These are phyloP conservation scores for Chytriomyces hyalinus DNA, from an alignment of 192 early-diverging fungal genomes.

Conservation along the genomic window DNA sequence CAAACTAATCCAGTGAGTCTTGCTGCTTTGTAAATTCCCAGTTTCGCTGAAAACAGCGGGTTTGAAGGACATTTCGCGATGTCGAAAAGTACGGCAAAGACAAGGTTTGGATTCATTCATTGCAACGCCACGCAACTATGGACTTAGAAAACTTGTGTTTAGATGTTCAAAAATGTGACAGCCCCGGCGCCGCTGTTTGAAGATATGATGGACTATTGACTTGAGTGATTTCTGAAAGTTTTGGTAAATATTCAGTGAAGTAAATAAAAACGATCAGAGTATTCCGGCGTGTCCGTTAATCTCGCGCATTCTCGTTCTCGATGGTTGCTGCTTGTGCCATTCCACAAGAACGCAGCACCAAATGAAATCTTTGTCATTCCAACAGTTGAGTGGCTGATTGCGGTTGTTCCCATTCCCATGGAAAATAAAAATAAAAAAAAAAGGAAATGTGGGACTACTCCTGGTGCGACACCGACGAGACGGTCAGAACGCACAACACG, in stretches of 20 bases:
- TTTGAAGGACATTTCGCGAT: conserved; percentile 1
- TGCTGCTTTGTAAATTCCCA: background rate
- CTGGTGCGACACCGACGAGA: conserved; percentile 19
- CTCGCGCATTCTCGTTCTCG: no score
- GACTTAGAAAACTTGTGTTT: background rate
- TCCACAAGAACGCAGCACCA: no score
- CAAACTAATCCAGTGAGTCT: conserved; percentile 10
- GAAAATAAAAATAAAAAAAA: no score
- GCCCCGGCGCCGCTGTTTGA: conserved; percentile 35
- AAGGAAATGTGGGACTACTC: background rate
- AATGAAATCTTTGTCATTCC: no score
- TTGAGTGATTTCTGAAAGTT: no score
- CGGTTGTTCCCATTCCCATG: no score
- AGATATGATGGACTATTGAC: conserved; percentile 23
- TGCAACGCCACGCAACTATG: background rate
- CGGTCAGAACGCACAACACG: background rate
- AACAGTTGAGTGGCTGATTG: no score
- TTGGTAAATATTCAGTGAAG: no score
- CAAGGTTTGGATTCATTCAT: background rate
- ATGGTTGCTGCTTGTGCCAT: no score
- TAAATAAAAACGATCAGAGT: no score
- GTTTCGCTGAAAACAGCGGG: background rate
- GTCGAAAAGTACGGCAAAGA: conserved; percentile 15
- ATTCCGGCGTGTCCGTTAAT: no score
- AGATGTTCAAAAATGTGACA: conserved; percentile 36